Percentiles rank a stretch among this genome's conserved stretches.
phyloP scores from a whole-genome alignment of 345 rosid species.

The Laguncularia racemosa region DNA sequence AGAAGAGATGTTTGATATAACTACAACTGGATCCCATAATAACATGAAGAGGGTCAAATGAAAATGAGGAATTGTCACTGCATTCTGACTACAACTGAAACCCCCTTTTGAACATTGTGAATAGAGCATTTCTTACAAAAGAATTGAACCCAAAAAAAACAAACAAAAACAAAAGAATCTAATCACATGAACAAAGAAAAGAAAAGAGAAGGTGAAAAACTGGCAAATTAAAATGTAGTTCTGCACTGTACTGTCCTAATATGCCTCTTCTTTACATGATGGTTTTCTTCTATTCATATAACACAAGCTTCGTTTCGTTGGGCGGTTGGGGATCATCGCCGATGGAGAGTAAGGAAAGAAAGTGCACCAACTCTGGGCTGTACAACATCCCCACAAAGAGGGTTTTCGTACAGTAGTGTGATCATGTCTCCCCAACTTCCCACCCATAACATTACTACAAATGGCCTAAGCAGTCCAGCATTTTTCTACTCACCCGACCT shows the following conservation, averaged over 20 bases:
- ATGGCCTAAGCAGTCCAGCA: no score
- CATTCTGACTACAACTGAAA: not conserved
- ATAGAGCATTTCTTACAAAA: conserved; percentile 34
- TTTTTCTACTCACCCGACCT: conserved; percentile 19
- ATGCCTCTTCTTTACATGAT: conserved; percentile 6
- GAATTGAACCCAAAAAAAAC: conserved; percentile 30
- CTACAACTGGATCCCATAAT: no score
- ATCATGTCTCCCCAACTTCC: not conserved
- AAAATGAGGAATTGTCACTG: not conserved
- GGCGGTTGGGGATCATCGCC: no score
- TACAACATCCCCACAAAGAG: no score
- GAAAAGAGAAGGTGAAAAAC: not conserved
- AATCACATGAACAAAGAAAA: conserved; percentile 14
- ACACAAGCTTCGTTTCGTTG: no score
- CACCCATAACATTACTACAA: no score
- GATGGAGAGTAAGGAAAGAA: no score
- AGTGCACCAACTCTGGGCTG: no score
- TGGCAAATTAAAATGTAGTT: not conserved
- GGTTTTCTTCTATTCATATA: not conserved
- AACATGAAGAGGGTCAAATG: no score
- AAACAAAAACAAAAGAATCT: conserved; percentile 47
- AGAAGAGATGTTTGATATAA: no score
- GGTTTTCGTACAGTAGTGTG: not conserved
- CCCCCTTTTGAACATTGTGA: conserved; percentile 1
- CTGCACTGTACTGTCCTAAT: conserved; percentile 7